Evolutionary conservation across 169 alveolate genomes (phyloP).

Genomic region (Plasmodium inui): DNA sequence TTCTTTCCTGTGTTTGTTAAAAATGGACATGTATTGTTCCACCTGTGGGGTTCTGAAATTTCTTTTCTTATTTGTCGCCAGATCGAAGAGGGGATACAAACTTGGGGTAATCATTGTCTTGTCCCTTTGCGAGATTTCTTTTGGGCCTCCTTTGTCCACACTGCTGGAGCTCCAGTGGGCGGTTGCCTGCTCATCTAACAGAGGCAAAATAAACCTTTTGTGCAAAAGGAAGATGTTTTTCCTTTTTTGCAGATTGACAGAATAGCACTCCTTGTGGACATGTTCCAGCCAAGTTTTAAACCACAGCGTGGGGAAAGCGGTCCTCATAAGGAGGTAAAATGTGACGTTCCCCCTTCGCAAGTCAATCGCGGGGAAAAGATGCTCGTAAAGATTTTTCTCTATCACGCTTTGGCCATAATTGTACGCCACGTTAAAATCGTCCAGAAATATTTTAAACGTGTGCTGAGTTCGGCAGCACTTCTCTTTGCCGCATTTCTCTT

Average conservation of each 20-base stretch:
- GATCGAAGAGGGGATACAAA: not conserved
- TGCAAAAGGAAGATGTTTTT: conserved; percentile 32
- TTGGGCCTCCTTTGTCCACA: not conserved
- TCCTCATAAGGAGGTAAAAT: conserved; percentile 19
- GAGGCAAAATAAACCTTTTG: conserved; percentile 22
- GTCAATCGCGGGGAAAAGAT: conserved; percentile 35
- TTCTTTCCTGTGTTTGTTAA: conserved; percentile 56
- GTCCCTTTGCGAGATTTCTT: not conserved
- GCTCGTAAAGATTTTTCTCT: conserved; percentile 68
- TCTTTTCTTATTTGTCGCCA: conserved; percentile 34
- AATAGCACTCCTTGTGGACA: conserved; percentile 20
- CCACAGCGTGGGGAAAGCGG: conserved; percentile 1
- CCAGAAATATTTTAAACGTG: conserved; percentile 43
- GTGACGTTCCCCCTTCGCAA: not conserved
- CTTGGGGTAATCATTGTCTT: not conserved
- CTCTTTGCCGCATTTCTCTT: too few species aligned
- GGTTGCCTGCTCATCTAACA: not conserved
- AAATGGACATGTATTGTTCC: conserved; percentile 3
- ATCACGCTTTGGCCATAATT: conserved; percentile 34
- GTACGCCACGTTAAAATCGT: conserved; percentile 37
- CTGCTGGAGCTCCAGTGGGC: not conserved
- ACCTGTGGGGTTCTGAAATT: conserved; percentile 5
- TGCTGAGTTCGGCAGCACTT: too few species aligned
- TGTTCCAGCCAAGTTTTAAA: conserved; percentile 56
- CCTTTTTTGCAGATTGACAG: conserved; percentile 7